These are phyloP conservation scores for Stephanodiscus minutulus DNA, from an alignment of 108 stramenopile genomes.

Conservation along the genomic window DNA sequence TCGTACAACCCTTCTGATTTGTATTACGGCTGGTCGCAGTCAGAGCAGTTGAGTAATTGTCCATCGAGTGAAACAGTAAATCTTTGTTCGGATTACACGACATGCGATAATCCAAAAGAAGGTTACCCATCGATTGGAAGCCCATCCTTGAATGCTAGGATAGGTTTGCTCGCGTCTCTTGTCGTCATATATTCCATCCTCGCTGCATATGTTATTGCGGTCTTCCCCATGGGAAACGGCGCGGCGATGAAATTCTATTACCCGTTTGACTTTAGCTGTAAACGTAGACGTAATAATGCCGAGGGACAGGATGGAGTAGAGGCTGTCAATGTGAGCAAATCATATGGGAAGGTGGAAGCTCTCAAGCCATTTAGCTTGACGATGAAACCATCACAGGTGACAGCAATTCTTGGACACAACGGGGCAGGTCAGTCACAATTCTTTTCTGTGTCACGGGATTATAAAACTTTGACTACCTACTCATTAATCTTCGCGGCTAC, in stretches of 20 bases:
- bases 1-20: no score
- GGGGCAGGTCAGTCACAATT: conserved; percentile 20
- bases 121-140: conserved; percentile 33
- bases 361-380: conserved; percentile 52
- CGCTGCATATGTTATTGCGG: conserved; percentile 50
- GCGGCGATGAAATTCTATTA: conserved; percentile 51
- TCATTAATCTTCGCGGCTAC: background rate
- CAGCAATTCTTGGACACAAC: conserved; percentile 57
- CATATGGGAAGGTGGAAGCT: conserved; percentile 58
- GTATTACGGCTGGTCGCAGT: background rate
- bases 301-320: conserved; percentile 34
- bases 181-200: conserved; percentile 48
- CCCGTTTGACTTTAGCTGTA: conserved; percentile 13
- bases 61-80: conserved; percentile 20
- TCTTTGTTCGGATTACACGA: conserved; percentile 11
- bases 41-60: conserved; percentile 17
- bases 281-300: background rate
- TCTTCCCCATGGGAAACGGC: conserved; percentile 58
- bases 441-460: background rate
- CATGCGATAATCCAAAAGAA: conserved; percentile 16
- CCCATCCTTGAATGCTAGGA: conserved; percentile 43
- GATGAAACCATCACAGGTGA: conserved; percentile 54
- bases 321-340: conserved; percentile 42
- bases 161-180: conserved; percentile 47
- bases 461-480: conserved; percentile 1